These are phyloP conservation scores for Saitozyma sp. DNA, from an alignment of 768 basidiomycete genomes.

Conservation along the genomic window DNA sequence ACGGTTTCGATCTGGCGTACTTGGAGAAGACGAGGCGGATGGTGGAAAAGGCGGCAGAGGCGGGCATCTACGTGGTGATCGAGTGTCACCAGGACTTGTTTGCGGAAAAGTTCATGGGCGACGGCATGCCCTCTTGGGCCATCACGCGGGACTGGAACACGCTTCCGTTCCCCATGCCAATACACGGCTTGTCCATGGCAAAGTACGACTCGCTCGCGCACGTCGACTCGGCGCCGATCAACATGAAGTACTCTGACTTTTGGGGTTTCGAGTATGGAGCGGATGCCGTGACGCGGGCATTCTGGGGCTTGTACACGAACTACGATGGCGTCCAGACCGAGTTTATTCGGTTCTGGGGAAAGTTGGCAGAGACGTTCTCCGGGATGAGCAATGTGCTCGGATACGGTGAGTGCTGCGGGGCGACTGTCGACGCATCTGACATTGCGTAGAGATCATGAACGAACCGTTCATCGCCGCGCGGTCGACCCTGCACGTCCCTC, in stretches of 20 bases:
- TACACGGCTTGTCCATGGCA: slow-evolving; percentile 16
- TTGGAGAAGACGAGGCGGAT: slow-evolving; percentile 12
- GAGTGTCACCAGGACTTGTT: slow-evolving; percentile 27
- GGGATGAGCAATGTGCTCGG: slow-evolving; percentile 28
- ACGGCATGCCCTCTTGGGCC: slow-evolving; percentile 22
- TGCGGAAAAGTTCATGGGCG: slow-evolving; percentile 28
- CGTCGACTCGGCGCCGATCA: slow-evolving; percentile 16
- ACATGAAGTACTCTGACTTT: slow-evolving; percentile 24
- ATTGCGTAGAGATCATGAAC: slow-evolving; percentile 18
- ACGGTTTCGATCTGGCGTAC: slow-evolving; percentile 19
- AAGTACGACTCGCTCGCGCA: slow-evolving; percentile 13
- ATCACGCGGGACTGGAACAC: slow-evolving; percentile 25
- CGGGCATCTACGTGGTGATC: slow-evolving; percentile 21
- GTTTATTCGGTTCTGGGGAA: slow-evolving; percentile 24
- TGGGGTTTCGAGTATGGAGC: slow-evolving; percentile 23
- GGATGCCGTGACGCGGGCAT: slow-evolving; percentile 19
- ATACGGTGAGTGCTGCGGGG: slow-evolving; percentile 12
- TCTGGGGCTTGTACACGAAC: slow-evolving; percentile 26
- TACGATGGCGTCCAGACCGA: slow-evolving; percentile 21
- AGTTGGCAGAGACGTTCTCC: slow-evolving; percentile 21
- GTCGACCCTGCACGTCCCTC: slow-evolving; percentile 20
- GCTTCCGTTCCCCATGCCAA: slow-evolving; percentile 27
- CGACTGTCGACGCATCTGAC: not conserved
- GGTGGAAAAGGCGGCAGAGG: slow-evolving; percentile 12
- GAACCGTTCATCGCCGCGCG: slow-evolving; percentile 25